A percentile compares a stretch with the other conserved stretches of the same genome.
Evolutionary conservation across 2,329 filamentous ascomycete species (phyloP).

Genomic region (Sordariomycetes sp.): DNA sequence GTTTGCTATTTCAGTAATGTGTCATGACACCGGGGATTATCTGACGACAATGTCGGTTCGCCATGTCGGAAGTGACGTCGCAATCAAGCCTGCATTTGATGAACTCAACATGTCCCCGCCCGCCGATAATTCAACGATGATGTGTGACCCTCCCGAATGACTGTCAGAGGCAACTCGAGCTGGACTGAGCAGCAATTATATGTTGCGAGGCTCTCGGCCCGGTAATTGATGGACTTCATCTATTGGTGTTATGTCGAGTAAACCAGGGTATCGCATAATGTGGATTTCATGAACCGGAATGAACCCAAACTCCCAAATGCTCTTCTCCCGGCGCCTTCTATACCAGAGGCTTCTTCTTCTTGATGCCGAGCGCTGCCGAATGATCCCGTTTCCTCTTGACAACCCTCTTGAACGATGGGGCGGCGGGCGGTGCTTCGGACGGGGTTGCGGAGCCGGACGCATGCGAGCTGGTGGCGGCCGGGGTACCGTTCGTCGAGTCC

Average conservation of each 20-base stretch:
- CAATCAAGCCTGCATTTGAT: no score
- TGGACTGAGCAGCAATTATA: no score
- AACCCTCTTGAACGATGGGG: slow-evolving; percentile 61
- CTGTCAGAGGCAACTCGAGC: no score
- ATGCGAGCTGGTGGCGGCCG: slow-evolving; percentile 6
- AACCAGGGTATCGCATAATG: slow-evolving; percentile 4
- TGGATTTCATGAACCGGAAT: slow-evolving; percentile 2
- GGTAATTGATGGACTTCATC: neutral
- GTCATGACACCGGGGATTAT: neutral
- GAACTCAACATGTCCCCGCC: no score
- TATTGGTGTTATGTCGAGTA: neutral
- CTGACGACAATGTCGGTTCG: neutral
- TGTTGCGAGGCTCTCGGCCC: neutral
- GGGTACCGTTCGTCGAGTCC: neutral
- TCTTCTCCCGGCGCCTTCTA: slow-evolving; percentile 16
- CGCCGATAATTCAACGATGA: no score
- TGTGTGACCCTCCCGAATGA: no score
- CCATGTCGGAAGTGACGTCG: no score
- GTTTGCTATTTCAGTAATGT: neutral
- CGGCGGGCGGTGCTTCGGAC: slow-evolving; percentile 17
- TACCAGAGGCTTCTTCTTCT: slow-evolving; percentile 62
- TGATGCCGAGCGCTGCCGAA: slow-evolving; percentile 67
- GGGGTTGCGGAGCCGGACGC: slow-evolving; percentile 6
- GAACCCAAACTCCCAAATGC: neutral
- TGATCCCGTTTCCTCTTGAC: slow-evolving; percentile 84